Evolutionary conservation across 768 basidiomycete species (phyloP), one percentile per base, ranked within the genome.

Genomic region (Grammothele lineata): DNA sequence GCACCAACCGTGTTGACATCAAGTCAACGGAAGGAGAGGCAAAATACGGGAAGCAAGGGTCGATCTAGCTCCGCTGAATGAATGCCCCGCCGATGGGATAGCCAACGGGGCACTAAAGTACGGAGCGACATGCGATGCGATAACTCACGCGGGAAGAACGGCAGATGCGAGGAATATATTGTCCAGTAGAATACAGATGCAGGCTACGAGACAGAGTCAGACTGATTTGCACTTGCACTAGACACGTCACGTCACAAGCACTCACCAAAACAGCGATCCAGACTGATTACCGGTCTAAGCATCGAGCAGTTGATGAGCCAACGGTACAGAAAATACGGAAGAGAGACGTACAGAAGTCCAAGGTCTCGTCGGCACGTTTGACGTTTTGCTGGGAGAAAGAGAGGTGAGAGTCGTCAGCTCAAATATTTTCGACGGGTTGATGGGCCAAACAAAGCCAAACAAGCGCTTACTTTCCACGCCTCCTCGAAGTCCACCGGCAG

Each of bases 401-500:
- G 57, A 30, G 27, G 27, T 7, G 17, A 17, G 8, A n/a, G 35
- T 8, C 18, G 61, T 54, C 59, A 65, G 59, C 58, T 60, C 40
- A 64, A 59, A 56, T 59, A 56, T 40, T 24, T 33, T 46, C 50
- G 40, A 51, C 54, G 40, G 43, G 57, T 30, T 57, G 33, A 47
- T 53, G 55, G 50, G 51, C 60, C 70, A 77, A 76, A 74, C 62
- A 78, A 56, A 25, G 48, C 62, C 73, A 83, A 85, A 81, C 55
- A 77, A 80, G 27, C 27, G 27, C 89, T 61, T 56, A 95, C 93
- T 78, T 97, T 98, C 94, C 94, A 99, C 63, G 93, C 93, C 67
- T 98, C 95, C 65, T 99, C 96, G 60, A 99, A 98, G 77, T 99
- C 96, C 12, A 87, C 80, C 0, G 96, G 95, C 18, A 98, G 73